Evolutionary conservation across 495 filamentous ascomycete genomes (phyloP).

Genomic region (Hypomontagnella monticulosa): DNA sequence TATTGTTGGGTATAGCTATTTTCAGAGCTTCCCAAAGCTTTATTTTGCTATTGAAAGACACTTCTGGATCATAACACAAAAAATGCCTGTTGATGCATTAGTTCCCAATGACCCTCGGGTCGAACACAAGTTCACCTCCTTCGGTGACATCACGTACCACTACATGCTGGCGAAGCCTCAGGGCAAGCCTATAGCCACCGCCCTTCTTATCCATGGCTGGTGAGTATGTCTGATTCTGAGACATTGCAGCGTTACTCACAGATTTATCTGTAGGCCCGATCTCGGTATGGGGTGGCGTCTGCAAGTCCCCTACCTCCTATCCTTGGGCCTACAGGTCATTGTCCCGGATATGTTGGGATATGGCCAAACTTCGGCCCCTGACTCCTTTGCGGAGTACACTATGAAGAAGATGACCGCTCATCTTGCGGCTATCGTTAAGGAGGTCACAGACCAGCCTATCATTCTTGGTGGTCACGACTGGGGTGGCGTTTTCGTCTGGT

Average conservation of each 20-base stretch:
- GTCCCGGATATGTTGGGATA: conserved; percentile 85
- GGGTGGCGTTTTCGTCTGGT: conserved; percentile 67
- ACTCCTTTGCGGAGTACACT: conserved; percentile 65
- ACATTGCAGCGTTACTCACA: conserved; percentile 43
- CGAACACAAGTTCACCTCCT: conserved; percentile 64
- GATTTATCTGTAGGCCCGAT: conserved; percentile 65
- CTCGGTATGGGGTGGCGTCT: conserved; percentile 78
- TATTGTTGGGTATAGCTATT: background rate
- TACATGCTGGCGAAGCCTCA: conserved; percentile 73
- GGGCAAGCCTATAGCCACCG: conserved; percentile 64
- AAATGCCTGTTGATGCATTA: conserved; percentile 68
- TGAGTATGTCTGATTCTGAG: conserved; percentile 40
- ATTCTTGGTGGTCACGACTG: conserved; percentile 89
- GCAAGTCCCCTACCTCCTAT: conserved; percentile 80
- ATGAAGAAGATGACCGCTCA: conserved; percentile 76
- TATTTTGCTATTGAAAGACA: background rate
- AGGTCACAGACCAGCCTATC: conserved; percentile 44
- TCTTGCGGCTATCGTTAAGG: conserved; percentile 68
- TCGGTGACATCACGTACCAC: conserved; percentile 73
- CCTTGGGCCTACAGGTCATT: conserved; percentile 74
- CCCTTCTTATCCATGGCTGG: conserved; percentile 70
- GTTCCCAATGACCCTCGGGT: conserved; percentile 71
- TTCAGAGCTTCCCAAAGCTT: background rate
- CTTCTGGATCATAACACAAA: conserved; percentile 6
- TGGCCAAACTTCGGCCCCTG: conserved; percentile 73